Base-by-base conservation (phyloP, 371 early-diverging fungal genomes). In the Mucor plumbeus region DNA sequence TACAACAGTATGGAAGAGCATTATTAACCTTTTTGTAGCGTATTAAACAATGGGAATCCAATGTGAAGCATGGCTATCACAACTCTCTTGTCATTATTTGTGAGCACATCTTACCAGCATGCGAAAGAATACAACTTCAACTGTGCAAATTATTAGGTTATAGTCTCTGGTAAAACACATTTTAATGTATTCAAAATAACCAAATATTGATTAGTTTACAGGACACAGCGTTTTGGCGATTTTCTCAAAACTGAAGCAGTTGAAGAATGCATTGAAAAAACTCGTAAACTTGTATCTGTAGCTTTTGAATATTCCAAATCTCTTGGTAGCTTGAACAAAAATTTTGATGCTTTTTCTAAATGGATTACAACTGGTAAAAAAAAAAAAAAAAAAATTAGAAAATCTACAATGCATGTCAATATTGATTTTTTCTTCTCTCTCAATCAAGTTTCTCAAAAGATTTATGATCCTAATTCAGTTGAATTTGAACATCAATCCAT, bases 1-100 rank as follows among this genome's bases (percentile, higher is more conserved):
- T 14, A n/a, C 50, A 26, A 21, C 34, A 50, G 19, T 54, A n/a
- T 8, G 34, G 8, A 14, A 15, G 36, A 39, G 6, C 17, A 41
- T 41, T 5, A 59, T 39, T 56, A 11, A 21, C n/a, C n/a, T 8
- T 19, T 9, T 8, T 21, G 6, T 57, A 72, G 68, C 19, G 36
- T 48, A 63, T 73, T 19, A 73, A 69, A 63, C 26, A 62, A 63
- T 65, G 69, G 66, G 73, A 73, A 19, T 40, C 58, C 8, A 55
- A 65, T 11, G 59, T 36, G 0, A 43, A 34, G 0, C 59, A 69
- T 40, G 69, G 63, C 34, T 60, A 65, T 41, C 39, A 65, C 5
- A 61, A 64, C 15, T 63, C 65, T 0, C 19, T 65, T n/a, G 38
- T 14, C 5, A 56, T 65, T 7, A 34, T 59, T 3, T 62, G 64